Conservation (phyloP, 2,329 filamentous ascomycete genomes). For the Exophiala sideris region DNA sequence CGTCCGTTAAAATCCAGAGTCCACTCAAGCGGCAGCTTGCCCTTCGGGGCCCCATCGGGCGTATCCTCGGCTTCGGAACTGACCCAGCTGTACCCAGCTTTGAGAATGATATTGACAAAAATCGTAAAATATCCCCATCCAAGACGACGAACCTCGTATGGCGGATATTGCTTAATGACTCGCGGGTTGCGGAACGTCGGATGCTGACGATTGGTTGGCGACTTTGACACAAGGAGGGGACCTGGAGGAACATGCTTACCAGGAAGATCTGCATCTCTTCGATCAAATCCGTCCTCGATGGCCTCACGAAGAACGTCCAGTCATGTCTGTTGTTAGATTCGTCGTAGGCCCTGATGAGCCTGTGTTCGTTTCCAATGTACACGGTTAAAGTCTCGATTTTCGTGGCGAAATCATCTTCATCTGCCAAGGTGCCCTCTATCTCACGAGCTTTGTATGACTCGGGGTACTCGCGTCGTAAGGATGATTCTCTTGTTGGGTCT, state of each 20-base stretch:
- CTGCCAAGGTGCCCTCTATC: background rate
- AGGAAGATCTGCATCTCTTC: slow-evolving; percentile 27
- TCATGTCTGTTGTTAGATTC: slow-evolving; percentile 24
- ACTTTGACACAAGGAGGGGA: background rate
- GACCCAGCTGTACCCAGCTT: slow-evolving; percentile 26
- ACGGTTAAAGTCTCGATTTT: slow-evolving; percentile 23
- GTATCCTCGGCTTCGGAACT: slow-evolving; percentile 23
- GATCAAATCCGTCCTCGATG: slow-evolving; percentile 24
- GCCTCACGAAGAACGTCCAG: slow-evolving; percentile 27
- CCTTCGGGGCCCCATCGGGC: slow-evolving; percentile 19
- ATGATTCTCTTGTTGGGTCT: slow-evolving; percentile 10
- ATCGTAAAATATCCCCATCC: slow-evolving; percentile 28
- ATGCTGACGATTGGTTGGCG: slow-evolving; percentile 14
- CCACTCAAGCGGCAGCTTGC: slow-evolving; percentile 26
- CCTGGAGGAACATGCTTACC: slow-evolving; percentile 7
- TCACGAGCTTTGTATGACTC: slow-evolving; percentile 15
- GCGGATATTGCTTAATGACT: slow-evolving; percentile 21
- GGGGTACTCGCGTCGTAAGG: slow-evolving; percentile 17
- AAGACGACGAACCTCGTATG: slow-evolving; percentile 23
- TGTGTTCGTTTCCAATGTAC: slow-evolving; percentile 26
- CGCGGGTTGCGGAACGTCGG: slow-evolving; percentile 24
- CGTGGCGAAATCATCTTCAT: slow-evolving; percentile 17
- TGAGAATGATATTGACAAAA: slow-evolving; percentile 23
- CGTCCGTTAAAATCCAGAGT: slow-evolving; percentile 24
- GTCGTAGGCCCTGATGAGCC: slow-evolving; percentile 15